Percentiles rank a stretch among this genome's conserved stretches.
Evolutionary conservation across 1,139 yeast species (phyloP).

Genomic region (Blastobotrys buckinghamii): DNA sequence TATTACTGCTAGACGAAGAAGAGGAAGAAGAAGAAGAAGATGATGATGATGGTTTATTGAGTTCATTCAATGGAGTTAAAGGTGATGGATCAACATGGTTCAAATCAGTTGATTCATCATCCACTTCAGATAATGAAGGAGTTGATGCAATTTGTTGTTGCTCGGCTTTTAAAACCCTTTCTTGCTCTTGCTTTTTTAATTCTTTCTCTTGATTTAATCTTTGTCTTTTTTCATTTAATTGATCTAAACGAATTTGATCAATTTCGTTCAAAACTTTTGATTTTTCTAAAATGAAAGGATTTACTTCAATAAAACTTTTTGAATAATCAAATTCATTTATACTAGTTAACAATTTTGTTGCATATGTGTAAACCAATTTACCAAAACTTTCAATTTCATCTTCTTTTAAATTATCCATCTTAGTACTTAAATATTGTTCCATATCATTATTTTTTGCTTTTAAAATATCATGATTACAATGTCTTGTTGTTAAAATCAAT

Average conservation of each 20-base stretch:
- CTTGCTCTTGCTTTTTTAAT: conserved; percentile 6
- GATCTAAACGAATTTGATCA: background rate
- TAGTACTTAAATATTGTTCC: conserved; percentile 2
- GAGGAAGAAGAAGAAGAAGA: background rate
- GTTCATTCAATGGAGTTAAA: background rate
- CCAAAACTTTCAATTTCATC: conserved; percentile 11
- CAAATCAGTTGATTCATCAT: background rate
- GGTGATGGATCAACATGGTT: conserved; percentile 1
- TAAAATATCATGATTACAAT: conserved; percentile 8
- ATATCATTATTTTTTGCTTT: background rate
- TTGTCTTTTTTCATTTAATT: conserved; percentile 6
- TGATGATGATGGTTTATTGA: too few species aligned
- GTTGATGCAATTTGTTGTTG: conserved; percentile 4
- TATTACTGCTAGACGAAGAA: background rate
- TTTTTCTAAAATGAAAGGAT: conserved; percentile 8
- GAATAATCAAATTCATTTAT: conserved; percentile 23
- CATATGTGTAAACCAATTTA: conserved; percentile 20
- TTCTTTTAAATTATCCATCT: background rate
- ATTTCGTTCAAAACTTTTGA: background rate
- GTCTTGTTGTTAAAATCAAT: conserved; percentile 15
- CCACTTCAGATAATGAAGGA: conserved; percentile 1
- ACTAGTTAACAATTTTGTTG: conserved; percentile 20
- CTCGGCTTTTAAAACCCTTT: conserved; percentile 12
- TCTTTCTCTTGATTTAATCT: conserved; percentile 1
- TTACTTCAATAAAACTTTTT: conserved; percentile 16